phyloP scores from a whole-genome alignment of 768 basidiomycete genomes.

The Phanerochaete sordida region DNA sequence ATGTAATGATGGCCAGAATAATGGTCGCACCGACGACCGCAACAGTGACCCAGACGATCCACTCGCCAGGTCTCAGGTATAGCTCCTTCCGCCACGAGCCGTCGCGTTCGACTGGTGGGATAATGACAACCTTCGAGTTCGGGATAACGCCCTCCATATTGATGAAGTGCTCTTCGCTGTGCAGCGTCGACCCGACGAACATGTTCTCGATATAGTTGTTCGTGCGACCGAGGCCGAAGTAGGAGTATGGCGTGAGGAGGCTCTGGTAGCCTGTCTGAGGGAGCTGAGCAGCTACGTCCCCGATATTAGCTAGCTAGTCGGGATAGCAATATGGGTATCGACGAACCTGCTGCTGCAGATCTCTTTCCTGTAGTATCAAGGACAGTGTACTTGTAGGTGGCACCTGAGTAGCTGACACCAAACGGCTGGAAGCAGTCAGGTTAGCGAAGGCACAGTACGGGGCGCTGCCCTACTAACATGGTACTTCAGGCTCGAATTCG shows the following conservation, averaged over 20 bases:
- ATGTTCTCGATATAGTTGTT: constrained; percentile 99
- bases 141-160: constrained; percentile 97
- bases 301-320: neutral
- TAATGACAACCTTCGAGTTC: constrained; percentile 95
- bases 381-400: constrained; percentile 96
- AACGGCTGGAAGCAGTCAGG: constrained; percentile 59
- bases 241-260: constrained; percentile 87
- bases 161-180: constrained; percentile 69
- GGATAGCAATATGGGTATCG: neutral
- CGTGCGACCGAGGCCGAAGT: constrained; percentile 94
- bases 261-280: constrained; percentile 92
- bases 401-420: constrained; percentile 92
- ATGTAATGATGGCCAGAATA: constrained; percentile 75
- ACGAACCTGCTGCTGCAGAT: constrained; percentile 82
- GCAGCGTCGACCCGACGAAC: constrained; percentile 89
- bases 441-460: neutral
- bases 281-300: constrained; percentile 76
- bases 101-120: constrained; percentile 59
- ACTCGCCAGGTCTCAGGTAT: constrained; percentile 91
- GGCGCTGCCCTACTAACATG: constrained; percentile 48
- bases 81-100: constrained; percentile 83
- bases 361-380: constrained; percentile 86
- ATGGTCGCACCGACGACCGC: constrained; percentile 74
- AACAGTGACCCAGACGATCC: constrained; percentile 97
- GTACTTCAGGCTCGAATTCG: constrained; percentile 61